Evolutionary conservation across 2,329 filamentous ascomycete species (phyloP).

Genomic region (Phoma sp.): DNA sequence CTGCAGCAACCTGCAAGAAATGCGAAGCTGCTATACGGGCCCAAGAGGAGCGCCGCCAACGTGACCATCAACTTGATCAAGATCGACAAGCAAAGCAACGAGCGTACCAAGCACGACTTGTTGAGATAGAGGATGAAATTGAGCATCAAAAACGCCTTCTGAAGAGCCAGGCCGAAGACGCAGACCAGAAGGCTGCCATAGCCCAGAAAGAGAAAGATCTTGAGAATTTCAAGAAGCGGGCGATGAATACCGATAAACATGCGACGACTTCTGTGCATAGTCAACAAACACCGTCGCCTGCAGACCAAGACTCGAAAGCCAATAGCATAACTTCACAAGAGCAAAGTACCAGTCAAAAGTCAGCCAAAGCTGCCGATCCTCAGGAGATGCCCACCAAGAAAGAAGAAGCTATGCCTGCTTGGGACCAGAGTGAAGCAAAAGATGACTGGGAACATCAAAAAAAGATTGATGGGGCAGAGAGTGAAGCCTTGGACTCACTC

Average conservation of each 20-base stretch:
- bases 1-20: slow-evolving; percentile 53
- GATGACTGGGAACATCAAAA: slow-evolving; percentile 72
- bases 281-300: no score
- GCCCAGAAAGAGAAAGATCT: slow-evolving; percentile 59
- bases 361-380: neutral
- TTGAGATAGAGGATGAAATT: slow-evolving; percentile 63
- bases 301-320: neutral
- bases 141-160: slow-evolving; percentile 55
- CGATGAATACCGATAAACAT: neutral
- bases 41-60: slow-evolving; percentile 52
- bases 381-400: neutral
- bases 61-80: slow-evolving; percentile 61
- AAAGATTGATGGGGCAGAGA: slow-evolving; percentile 57
- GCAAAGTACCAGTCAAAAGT: neutral
- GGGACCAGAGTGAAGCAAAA: slow-evolving; percentile 36
- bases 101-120: slow-evolving; percentile 56
- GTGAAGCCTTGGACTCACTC: slow-evolving; percentile 65
- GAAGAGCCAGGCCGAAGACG: slow-evolving; percentile 56
- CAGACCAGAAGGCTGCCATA: slow-evolving; percentile 55
- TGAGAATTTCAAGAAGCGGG: slow-evolving; percentile 43
- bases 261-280: no score
- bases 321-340: neutral
- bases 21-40: slow-evolving; percentile 63
- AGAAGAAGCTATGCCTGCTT: slow-evolving; percentile 1
- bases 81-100: slow-evolving; percentile 55